Conservation (phyloP, 169 alveolate genomes). For the Eimeria brunetti region DNA sequence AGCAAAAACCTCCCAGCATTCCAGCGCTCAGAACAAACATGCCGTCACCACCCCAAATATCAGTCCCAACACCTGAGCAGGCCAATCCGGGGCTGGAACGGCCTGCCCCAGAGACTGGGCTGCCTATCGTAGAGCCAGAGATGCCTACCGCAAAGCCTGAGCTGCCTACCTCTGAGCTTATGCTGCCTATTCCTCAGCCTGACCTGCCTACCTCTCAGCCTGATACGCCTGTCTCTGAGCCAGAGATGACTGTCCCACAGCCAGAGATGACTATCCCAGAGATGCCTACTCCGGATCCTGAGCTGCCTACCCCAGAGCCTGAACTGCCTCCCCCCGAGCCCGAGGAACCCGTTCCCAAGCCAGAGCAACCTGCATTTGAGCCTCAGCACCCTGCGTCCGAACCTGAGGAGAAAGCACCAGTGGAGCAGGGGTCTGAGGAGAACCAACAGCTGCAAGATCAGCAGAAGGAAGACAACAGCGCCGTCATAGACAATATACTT, state of each 20-base stretch:
- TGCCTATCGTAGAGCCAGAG: background rate
- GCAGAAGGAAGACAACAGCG: constrained; percentile 8
- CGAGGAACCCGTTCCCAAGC: background rate
- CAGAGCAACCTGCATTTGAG: background rate
- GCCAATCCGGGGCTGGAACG: background rate
- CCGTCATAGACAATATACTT: background rate
- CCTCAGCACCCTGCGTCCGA: background rate
- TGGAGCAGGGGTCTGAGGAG: background rate
- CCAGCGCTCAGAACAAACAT: background rate
- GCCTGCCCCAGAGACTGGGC: background rate
- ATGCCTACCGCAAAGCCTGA: background rate
- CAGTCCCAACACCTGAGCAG: background rate
- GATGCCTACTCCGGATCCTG: background rate
- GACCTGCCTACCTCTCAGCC: constrained; percentile 5
- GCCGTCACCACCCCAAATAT: background rate
- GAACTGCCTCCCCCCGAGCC: background rate
- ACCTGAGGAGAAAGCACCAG: background rate
- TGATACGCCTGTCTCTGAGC: background rate
- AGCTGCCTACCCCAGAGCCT: background rate
- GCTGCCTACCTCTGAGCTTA: background rate
- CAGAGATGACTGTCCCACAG: background rate
- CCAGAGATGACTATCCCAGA: background rate
- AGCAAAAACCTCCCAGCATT: background rate
- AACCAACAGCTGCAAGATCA: constrained; percentile 14
- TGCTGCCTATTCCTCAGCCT: background rate